Base-by-base conservation (phyloP, 2,329 filamentous ascomycete species). In the Penicillium polonicum region DNA sequence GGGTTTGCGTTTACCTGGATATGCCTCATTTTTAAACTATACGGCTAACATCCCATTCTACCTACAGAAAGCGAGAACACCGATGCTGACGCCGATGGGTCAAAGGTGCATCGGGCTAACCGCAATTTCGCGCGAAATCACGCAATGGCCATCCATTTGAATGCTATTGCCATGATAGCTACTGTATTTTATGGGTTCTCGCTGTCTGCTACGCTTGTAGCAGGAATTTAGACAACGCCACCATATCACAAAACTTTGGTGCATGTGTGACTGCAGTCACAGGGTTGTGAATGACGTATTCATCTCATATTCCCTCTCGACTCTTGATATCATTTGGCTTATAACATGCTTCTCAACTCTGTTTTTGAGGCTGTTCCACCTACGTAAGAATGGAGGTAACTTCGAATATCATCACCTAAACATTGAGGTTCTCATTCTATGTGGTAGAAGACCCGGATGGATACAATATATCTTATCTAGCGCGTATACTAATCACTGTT, bases 141-240 rank as follows among this genome's bases (percentile, higher is more conserved):
- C 65, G 76, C 75, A 9, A 76, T 78, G 73, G 72, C 69, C 12
- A 78, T 79, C 31, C 76, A 78, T 68, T 33, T 79, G 23, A 79
- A 80, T 58, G 63, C 76, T 2, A 66, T 79, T 21, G 68, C 74
- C 0, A 65, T 79, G 25, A 44, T 69, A 21, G 68, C 69, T 5
- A 71, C 70, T 0, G 48, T 73, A 2, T 60, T 49, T 21, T 74
- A 74, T 58, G 70, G 64, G 0, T 68, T 72, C 51, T 65, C 62
- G 4, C 57, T 72, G 12, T 60, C 65, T 9, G 60, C 58, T 1
- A 61, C 48, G 4, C 46, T 71, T 35, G 0, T 31, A 12, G 44
- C 29, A 21, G 49, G 35, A 3, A 5, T 23, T 7, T 38, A 44
- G 19, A 4, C 29, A 7, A 25, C 3, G 2, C 3, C 19, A n/a